A percentile compares a stretch with the other conserved stretches of the same genome.
These are phyloP conservation scores for Hypoxylon subgilvum DNA, from an alignment of 495 filamentous ascomycete species.

Conservation along the genomic window DNA sequence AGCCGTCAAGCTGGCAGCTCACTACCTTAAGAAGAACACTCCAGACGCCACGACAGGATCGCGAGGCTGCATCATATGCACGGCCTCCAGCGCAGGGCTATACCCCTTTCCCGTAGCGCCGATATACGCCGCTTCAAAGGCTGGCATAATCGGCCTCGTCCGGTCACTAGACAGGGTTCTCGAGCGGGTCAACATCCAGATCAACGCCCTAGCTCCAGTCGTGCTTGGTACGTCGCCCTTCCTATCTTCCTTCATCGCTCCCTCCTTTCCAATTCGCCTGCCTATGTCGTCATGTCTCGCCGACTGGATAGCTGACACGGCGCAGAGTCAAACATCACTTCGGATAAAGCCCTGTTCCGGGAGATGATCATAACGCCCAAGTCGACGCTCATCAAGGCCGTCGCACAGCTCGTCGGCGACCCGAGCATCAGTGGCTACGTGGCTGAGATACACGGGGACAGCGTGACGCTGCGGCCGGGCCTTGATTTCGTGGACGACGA, in stretches of 20 bases:
- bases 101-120: slow-evolving; percentile 64
- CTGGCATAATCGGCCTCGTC: slow-evolving; percentile 58
- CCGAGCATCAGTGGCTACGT: slow-evolving; percentile 51
- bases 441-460: slow-evolving; percentile 61
- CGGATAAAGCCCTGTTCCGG: slow-evolving; percentile 52
- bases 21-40: slow-evolving; percentile 60
- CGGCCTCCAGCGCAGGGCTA: slow-evolving; percentile 61
- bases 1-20: slow-evolving; percentile 58
- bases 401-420: slow-evolving; percentile 52
- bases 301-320: slow-evolving; percentile 12
- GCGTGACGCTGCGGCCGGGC: slow-evolving; percentile 56
- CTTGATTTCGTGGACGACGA: slow-evolving; percentile 60
- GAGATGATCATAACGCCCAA: slow-evolving; percentile 62
- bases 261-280: not conserved
- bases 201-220: slow-evolving; percentile 62
- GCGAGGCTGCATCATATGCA: slow-evolving; percentile 61
- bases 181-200: slow-evolving; percentile 52
- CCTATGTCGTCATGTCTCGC: not conserved
- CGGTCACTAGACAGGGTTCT: slow-evolving; percentile 52
- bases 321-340: slow-evolving; percentile 58
- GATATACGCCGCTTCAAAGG: slow-evolving; percentile 59
- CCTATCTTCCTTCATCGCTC: slow-evolving; percentile 1
- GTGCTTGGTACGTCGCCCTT: slow-evolving; percentile 49
- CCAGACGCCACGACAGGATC: slow-evolving; percentile 25
- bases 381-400: slow-evolving; percentile 54